Conservation (phyloP, 2,329 filamentous ascomycete species). For the Ilyonectria robusta region DNA sequence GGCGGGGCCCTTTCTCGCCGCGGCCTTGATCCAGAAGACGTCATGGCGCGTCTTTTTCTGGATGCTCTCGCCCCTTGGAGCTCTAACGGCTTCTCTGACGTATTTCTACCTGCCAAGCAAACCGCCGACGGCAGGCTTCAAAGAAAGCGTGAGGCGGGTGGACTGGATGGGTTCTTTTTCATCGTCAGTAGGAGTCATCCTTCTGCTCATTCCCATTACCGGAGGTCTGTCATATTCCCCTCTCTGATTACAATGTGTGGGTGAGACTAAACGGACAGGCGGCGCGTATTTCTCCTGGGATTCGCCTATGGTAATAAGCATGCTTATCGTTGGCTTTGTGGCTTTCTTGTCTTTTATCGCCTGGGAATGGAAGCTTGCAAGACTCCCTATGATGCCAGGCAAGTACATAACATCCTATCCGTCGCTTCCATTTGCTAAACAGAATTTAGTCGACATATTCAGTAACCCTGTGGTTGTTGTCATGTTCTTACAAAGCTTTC, state of each 20-base stretch:
- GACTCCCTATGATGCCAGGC: constrained; percentile 80
- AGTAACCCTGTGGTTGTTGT: constrained; percentile 65
- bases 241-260: background rate
- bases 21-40: constrained; percentile 53
- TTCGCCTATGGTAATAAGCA: constrained; percentile 78
- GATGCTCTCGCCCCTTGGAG: constrained; percentile 65
- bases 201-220: constrained; percentile 75
- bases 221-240: constrained; percentile 57
- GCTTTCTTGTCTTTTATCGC: constrained; percentile 74
- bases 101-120: constrained; percentile 67
- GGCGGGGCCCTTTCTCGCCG: constrained; percentile 60
- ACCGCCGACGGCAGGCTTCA: constrained; percentile 60
- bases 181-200: constrained; percentile 69
- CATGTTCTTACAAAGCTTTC: constrained; percentile 71
- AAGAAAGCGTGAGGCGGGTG: constrained; percentile 66
- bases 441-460: constrained; percentile 64
- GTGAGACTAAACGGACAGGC: constrained; percentile 18
- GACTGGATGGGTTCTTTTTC: constrained; percentile 71
- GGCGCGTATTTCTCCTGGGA: constrained; percentile 65
- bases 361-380: constrained; percentile 79
- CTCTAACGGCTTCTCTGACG: constrained; percentile 59
- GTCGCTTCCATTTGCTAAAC: background rate
- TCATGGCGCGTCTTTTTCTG: constrained; percentile 62
- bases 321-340: constrained; percentile 78
- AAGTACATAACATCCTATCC: background rate